phyloP scores from a whole-genome alignment of 1,284 basidiomycete species.

The Malassezia nana region DNA sequence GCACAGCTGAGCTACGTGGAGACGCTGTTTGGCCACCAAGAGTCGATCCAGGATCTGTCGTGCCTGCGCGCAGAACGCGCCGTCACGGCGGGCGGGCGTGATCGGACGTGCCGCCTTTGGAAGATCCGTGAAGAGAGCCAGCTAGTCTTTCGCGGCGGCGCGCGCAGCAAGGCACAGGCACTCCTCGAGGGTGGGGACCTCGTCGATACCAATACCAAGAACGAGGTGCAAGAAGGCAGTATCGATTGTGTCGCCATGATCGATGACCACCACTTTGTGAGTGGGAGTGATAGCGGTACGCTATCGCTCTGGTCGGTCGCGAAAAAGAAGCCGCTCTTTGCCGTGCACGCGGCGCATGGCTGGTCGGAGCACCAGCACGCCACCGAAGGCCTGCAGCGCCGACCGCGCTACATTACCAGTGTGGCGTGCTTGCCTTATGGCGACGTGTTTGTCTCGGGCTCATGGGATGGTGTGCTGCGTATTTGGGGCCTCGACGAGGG shows the following conservation, averaged over 20 bases:
- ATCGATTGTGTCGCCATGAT: slow-evolving; percentile 87
- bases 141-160: slow-evolving; percentile 87
- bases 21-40: slow-evolving; percentile 95
- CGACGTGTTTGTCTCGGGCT: slow-evolving; percentile 82
- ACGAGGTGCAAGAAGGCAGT: slow-evolving; percentile 64
- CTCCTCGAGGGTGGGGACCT: slow-evolving; percentile 68
- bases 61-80: slow-evolving; percentile 72
- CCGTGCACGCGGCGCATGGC: slow-evolving; percentile 74
- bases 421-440: slow-evolving; percentile 73
- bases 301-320: slow-evolving; percentile 83
- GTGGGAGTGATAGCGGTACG: slow-evolving; percentile 79
- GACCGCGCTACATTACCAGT: slow-evolving; percentile 82
- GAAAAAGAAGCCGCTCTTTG: slow-evolving; percentile 92
- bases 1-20: slow-evolving; percentile 82
- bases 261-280: slow-evolving; percentile 83
- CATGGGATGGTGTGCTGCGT: slow-evolving; percentile 77
- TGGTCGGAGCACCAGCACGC: slow-evolving; percentile 58
- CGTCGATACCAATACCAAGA: slow-evolving; percentile 48
- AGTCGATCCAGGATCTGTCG: slow-evolving; percentile 67
- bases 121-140: slow-evolving; percentile 93
- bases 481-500: slow-evolving; percentile 76
- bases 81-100: slow-evolving; percentile 75
- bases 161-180: slow-evolving; percentile 58
- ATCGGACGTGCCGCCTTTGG: slow-evolving; percentile 89
- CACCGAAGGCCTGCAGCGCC: slow-evolving; percentile 63